Evolutionary conservation across 129 eudicot species (phyloP), one percentile per base, ranked within the genome.

Genomic region (Scalesia atractyloides): DNA sequence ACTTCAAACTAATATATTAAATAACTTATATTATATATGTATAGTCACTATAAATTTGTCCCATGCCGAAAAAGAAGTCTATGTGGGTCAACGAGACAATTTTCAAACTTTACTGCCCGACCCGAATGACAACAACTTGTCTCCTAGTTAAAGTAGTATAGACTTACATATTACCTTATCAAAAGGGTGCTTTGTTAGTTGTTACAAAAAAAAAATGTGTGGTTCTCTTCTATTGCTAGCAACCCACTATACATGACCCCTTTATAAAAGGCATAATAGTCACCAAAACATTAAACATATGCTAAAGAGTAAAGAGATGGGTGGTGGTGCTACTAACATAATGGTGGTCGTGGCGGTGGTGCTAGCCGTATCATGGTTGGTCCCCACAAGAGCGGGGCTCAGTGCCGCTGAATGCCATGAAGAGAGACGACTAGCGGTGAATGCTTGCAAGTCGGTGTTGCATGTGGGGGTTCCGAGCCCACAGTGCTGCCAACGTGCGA

Each of bases 381-480:
- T 22, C 18, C 14, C 24, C n/a, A 37, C 36, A 2, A 30, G 48
- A 19, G 79, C 47, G 4, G 66, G 49, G 30, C 68, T 67, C 34
- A 83, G 74, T 44, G 70, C 84, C 0, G 79, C 77, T 0, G 48
- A 70, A 18, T 87, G 89, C 77, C 80, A 79, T 49, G 57, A 61
- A 77, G 81, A 84, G 76, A 81, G 83, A 33, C 59, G 53, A 22
- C 18, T 75, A 2, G 75, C 41, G 2, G 34, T 75, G 7, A 87
- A 79, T 4, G 86, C 86, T 0, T 87, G 92, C 80, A 75, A 64
- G 66, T 65, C 67, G 0, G 74, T 84, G 24, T 3, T 84, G 44
- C 53, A 60, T 13, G 82, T 84, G 5, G 13, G 56, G 67, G 56
- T 5, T 39, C 86, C 81, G 2, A 73, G 80, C 7, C 43, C 86